A percentile compares a stretch with the other conserved stretches of the same genome.
phyloP scores from a whole-genome alignment of 1,139 yeast species.

The Pichia inconspicua region DNA sequence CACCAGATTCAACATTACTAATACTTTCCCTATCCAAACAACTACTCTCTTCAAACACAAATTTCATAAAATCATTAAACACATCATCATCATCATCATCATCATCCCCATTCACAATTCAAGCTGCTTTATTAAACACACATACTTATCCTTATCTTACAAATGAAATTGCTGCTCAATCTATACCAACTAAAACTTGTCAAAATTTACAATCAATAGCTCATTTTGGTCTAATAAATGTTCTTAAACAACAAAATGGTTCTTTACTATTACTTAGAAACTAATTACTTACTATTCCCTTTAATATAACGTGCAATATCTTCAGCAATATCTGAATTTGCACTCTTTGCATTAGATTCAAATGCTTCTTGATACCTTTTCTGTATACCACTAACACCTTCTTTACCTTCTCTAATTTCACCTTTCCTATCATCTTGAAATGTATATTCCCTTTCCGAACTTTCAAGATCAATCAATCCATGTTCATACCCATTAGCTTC shows the following conservation, averaged over 20 bases:
- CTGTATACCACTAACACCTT: constrained; percentile 37
- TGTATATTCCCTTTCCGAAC: constrained; percentile 59
- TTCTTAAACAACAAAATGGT: constrained; percentile 15
- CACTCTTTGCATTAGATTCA: constrained; percentile 53
- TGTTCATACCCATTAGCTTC: constrained; percentile 33
- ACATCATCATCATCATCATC: not conserved
- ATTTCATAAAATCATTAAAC: constrained; percentile 8
- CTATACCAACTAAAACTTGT: not conserved
- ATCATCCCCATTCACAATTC: constrained; percentile 7
- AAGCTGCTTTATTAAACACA: constrained; percentile 19
- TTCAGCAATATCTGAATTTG: constrained; percentile 61
- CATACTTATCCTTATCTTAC: constrained; percentile 19
- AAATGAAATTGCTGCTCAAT: constrained; percentile 7
- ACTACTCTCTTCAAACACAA: constrained; percentile 3
- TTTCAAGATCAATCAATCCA: constrained; percentile 51
- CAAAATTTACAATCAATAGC: constrained; percentile 20
- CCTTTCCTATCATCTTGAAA: constrained; percentile 63
- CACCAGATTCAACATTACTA: not conserved
- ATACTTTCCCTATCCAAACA: constrained; percentile 10
- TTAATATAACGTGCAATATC: constrained; percentile 60
- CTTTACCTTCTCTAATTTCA: constrained; percentile 40
- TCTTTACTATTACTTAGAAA: constrained; percentile 11
- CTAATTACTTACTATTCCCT: constrained; percentile 4
- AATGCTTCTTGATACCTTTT: constrained; percentile 67
- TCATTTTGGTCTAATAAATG: constrained; percentile 20